phyloP scores from a whole-genome alignment of 169 alveolate species.

The Plasmodium inui region DNA sequence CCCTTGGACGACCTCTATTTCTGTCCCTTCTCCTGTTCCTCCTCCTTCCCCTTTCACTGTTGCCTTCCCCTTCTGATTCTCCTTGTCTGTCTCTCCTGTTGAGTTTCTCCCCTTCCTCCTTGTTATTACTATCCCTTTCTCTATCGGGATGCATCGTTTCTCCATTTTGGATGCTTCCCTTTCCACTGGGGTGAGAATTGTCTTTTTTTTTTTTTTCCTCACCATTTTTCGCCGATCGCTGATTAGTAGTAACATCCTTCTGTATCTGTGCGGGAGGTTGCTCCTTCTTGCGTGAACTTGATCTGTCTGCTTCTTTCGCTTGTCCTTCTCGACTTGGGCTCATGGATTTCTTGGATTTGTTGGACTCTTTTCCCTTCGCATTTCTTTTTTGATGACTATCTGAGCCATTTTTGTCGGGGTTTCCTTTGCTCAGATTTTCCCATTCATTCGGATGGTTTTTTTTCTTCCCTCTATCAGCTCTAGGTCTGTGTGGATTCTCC shows the following conservation, averaged over 20 bases:
- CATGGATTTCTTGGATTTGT: background rate
- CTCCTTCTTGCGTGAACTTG: background rate
- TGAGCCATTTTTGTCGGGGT: background rate
- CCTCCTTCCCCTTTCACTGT: background rate
- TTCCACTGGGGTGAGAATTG: background rate
- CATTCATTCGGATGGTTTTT: background rate
- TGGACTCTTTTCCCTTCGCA: background rate
- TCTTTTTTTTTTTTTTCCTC: slow-evolving; percentile 9
- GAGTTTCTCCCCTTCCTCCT: background rate
- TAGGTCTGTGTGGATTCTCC: background rate
- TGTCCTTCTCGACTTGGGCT: slow-evolving; percentile 11
- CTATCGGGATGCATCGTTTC: background rate
- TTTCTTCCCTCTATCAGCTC: background rate
- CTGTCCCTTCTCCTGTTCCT: background rate
- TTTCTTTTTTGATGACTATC: slow-evolving; percentile 4
- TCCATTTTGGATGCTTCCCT: slow-evolving; percentile 1
- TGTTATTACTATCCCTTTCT: slow-evolving; percentile 10
- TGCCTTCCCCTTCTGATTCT: background rate
- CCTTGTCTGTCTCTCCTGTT: background rate
- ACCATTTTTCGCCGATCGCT: background rate
- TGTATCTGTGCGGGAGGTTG: background rate
- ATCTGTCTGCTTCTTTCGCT: background rate
- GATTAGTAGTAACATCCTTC: background rate
- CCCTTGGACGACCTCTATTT: slow-evolving; percentile 16
- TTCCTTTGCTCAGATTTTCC: background rate